phyloP scores from a whole-genome alignment of 306 rosid genomes.

The Rosa persica region DNA sequence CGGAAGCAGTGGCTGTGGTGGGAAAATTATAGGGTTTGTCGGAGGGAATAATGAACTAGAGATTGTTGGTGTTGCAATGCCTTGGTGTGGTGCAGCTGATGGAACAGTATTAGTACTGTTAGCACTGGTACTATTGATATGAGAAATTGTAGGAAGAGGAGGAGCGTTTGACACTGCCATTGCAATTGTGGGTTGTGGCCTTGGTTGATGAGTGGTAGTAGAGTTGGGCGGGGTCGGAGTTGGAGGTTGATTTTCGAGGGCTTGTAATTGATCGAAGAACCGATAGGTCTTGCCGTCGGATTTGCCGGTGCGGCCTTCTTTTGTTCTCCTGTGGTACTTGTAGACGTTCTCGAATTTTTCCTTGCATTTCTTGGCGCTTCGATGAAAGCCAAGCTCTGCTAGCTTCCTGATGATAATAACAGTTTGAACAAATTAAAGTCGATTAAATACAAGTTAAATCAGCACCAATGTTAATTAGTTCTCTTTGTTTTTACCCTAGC shows the following conservation, averaged over 20 bases:
- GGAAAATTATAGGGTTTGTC: conserved; percentile 39
- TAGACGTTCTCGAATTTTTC: conserved; percentile 96
- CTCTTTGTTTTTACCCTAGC: conserved; percentile 20
- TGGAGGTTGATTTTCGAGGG: conserved; percentile 53
- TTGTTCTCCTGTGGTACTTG: conserved; percentile 93
- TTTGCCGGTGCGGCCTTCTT: conserved; percentile 81
- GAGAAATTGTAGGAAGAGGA: background rate
- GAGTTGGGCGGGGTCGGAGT: conserved; percentile 36
- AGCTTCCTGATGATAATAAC: conserved; percentile 59
- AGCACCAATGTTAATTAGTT: background rate
- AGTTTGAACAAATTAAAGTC: background rate
- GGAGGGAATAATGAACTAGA: conserved; percentile 35
- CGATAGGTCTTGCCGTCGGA: conserved; percentile 83
- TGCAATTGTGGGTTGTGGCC: conserved; percentile 25
- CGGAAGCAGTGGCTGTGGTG: conserved; percentile 16
- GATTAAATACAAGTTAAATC: background rate
- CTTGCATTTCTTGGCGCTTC: conserved; percentile 91
- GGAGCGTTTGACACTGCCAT: conserved; percentile 15
- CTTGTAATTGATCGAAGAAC: conserved; percentile 78
- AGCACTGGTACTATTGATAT: background rate
- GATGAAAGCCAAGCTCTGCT: conserved; percentile 77
- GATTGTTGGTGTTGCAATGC: conserved; percentile 28
- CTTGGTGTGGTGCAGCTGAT: conserved; percentile 38
- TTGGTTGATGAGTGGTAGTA: conserved; percentile 25
- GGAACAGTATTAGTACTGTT: conserved; percentile 45